Evolutionary conservation across 129 eudicot genomes (phyloP), one percentile per base, ranked within the genome.

Genomic region (Arctium minus): DNA sequence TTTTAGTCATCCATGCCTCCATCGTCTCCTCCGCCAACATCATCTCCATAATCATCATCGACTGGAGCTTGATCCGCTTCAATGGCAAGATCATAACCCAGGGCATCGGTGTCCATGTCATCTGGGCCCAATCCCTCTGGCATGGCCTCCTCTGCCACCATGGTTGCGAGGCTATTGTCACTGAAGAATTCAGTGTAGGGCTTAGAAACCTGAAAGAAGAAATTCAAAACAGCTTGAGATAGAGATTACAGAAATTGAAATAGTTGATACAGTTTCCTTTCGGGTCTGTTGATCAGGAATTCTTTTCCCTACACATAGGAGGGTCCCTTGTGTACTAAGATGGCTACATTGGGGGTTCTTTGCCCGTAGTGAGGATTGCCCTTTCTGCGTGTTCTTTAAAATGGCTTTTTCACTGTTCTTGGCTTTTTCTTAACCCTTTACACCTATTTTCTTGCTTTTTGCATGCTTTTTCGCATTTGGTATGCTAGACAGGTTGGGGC

Each of bases 1-100:
- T 73, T 74, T 35, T 91, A 93, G 33, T 87, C 96, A 31, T 90
- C 97, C 39, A 78, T 75, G 74, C 86, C 94, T 13, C 84, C 94
- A 35, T 87, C 94, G 17, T 77, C 85, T 36, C 80, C 92, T 72
- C 77, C 97, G 29, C 65, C 94, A 65, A 79, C 93, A 80, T 87
- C 94, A 73, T 89, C 92, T 11, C 92, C 97, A 81, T 86, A 91
- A 82, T 91, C 93, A 68, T 84, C 91, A 32, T 86, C 97, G 5
- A 79, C 86, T 44, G 65, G 86, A 33, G 65, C 82, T 74, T 82
- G 86, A 77, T 88, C 92, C 29, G 83, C 83, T 30, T 78, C 85
- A 15, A 38, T 78, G 36, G 76, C 70, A 80, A 53, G 69, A 77
- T 40, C 86, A 92, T 78, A 81, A 60, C 83, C 40, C 32, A 88